A percentile compares a stretch with the other conserved stretches of the same genome.
Evolutionary conservation across 179 eudicot genomes (phyloP).

Genomic region (Beta macrorhiza): DNA sequence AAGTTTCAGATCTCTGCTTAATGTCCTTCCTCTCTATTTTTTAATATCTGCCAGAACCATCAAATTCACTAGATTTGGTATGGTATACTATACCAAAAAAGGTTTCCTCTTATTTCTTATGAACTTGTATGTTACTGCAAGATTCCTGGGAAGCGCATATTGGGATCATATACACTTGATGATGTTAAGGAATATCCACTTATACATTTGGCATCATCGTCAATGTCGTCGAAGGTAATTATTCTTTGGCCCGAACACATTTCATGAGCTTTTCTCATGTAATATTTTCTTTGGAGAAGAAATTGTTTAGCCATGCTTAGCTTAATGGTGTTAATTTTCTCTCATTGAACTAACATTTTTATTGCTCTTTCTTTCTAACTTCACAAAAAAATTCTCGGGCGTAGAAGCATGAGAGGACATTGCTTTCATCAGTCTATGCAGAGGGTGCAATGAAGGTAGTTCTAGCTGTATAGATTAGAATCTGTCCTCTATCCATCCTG

Average conservation of each 20-base stretch:
- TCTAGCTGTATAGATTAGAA: constrained; percentile 10
- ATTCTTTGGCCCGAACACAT: neutral
- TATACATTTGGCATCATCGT: constrained; percentile 56
- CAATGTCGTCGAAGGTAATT: constrained; percentile 60
- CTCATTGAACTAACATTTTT: neutral
- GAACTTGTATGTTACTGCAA: constrained; percentile 29
- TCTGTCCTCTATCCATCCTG: neutral
- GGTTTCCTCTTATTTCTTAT: neutral
- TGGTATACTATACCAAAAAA: neutral
- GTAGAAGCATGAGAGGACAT: constrained; percentile 77
- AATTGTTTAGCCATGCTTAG: neutral
- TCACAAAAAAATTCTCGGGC: neutral
- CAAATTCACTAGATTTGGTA: neutral
- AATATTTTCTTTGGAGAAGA: neutral
- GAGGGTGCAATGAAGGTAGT: constrained; percentile 94
- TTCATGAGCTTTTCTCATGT: constrained; percentile 4
- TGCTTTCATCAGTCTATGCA: constrained; percentile 79
- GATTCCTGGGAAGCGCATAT: constrained; percentile 84
- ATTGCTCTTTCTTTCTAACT: neutral
- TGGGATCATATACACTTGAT: constrained; percentile 86
- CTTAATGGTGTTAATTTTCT: neutral
- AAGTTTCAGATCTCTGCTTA: neutral
- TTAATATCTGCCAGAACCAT: neutral
- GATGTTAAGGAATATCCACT: constrained; percentile 69
- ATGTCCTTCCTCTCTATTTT: neutral